A percentile compares a stretch with the other conserved stretches of the same genome.
Evolutionary conservation across 2,329 filamentous ascomycete genomes (phyloP).

Genomic region (Pyrenophora seminiperda): DNA sequence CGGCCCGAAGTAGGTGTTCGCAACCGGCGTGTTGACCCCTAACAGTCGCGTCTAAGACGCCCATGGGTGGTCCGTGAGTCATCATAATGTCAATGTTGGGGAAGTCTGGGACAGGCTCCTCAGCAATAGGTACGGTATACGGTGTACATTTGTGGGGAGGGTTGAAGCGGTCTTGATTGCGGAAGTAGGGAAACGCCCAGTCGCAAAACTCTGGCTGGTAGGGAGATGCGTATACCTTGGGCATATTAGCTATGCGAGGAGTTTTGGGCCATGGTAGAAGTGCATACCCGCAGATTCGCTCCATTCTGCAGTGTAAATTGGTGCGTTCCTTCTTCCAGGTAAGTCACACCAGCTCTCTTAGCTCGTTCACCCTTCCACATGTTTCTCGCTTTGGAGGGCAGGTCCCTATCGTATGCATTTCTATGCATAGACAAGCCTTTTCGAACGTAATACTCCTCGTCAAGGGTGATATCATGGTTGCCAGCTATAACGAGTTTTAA

Average conservation of each 20-base stretch:
- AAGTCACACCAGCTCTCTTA: constrained; percentile 54
- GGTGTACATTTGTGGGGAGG: constrained; percentile 36
- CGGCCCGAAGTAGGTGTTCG: constrained; percentile 58
- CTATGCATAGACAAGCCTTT: constrained; percentile 36
- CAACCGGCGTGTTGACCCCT: constrained; percentile 57
- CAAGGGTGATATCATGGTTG: constrained; percentile 62
- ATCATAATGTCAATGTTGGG: constrained; percentile 61
- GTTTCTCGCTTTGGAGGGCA: constrained; percentile 45
- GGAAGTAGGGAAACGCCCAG: constrained; percentile 62
- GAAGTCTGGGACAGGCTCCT: constrained; percentile 52
- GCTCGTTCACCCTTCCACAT: constrained; percentile 56
- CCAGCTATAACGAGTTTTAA: constrained; percentile 68
- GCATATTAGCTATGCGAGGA: constrained; percentile 1
- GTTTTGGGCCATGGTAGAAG: no score
- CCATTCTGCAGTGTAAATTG: constrained; percentile 56
- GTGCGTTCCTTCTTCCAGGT: constrained; percentile 61
- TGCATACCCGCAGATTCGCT: constrained; percentile 51
- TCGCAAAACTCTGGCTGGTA: constrained; percentile 62
- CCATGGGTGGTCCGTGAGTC: constrained; percentile 64
- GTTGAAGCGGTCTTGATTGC: constrained; percentile 60
- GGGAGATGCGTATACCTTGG: constrained; percentile 57
- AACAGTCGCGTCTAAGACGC: constrained; percentile 55
- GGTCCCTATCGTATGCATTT: constrained; percentile 22
- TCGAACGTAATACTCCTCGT: constrained; percentile 54
- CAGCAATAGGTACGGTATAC: constrained; percentile 34